Base-by-base conservation (phyloP, 1,284 basidiomycete species). In the Cutaneotrichosporon daszewskae region DNA sequence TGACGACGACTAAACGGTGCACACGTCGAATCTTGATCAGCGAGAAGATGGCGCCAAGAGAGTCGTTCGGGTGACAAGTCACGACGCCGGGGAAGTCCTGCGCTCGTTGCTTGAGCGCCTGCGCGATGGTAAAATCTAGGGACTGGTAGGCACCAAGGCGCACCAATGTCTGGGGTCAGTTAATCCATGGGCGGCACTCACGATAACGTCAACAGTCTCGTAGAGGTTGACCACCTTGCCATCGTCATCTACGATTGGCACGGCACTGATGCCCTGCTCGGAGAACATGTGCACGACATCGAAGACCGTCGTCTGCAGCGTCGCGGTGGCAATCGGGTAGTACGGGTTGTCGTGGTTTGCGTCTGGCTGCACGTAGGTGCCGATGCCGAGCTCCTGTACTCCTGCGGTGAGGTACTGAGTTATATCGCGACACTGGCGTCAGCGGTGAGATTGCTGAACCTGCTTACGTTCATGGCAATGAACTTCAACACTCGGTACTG, bases 221-320 rank as follows among this genome's bases (percentile, higher is more conserved):
- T 98, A 99, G 33, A 99, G 72, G 67, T 99, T 94, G 46, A 98
- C 81, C 25, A 98, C 95, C 45, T 92, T 80, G 9, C 94, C 95
- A 4, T 91, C 80, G 45, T 87, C 83, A 62, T 96, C 88, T 18
- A 98, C 77, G 61, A 99, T 96, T 4, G 95, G 95, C 10, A 99
- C 94, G 3, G 94, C 92, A 18, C 89, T 94, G 57, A 99, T 96
- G 13, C 90, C 86, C 26, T 84, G 79, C 68, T 94, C 88, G 1
- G 89, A 95, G 67, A 98, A 98, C 85, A 96, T 91, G 68, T 98
- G 95, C 1, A 98, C 95, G 38, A 98, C 88, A 62, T 97, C 91
- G 61, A 96, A 96, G 1, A 99, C 95, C 16, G 88, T 85, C 1
- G 94, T 97, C 51, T 84, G 76, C 57, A 96, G 75, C 10, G 83